Conservation (phyloP, 2,329 filamentous ascomycete species). For the Rhynchosporium secalis region DNA sequence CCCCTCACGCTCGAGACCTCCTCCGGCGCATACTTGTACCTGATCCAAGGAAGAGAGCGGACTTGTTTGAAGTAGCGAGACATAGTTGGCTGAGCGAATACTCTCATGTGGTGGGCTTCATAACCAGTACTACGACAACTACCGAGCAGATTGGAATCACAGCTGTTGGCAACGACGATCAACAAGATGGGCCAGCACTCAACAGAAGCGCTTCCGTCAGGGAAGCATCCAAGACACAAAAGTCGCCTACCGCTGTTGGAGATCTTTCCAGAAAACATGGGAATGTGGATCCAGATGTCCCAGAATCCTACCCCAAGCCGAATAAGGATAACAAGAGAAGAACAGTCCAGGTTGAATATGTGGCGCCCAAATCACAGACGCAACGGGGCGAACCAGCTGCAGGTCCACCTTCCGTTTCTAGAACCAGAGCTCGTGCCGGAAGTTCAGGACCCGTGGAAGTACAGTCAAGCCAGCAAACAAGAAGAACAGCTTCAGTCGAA, state of each 20-base stretch:
- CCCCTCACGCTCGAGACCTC: slow-evolving; percentile 90
- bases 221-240: slow-evolving; percentile 73
- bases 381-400: slow-evolving; percentile 56
- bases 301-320: slow-evolving; percentile 63
- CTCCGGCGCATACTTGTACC: slow-evolving; percentile 91
- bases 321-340: slow-evolving; percentile 83
- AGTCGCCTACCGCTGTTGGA: slow-evolving; percentile 52
- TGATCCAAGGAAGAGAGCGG: slow-evolving; percentile 89
- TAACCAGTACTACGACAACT: slow-evolving; percentile 91
- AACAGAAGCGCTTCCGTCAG: slow-evolving; percentile 90
- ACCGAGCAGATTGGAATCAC: slow-evolving; percentile 82
- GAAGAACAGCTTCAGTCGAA: slow-evolving; percentile 47
- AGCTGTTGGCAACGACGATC: slow-evolving; percentile 61
- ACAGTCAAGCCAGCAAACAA: slow-evolving; percentile 31
- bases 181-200: slow-evolving; percentile 59
- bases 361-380: slow-evolving; percentile 85
- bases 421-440: slow-evolving; percentile 55
- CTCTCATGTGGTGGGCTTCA: slow-evolving; percentile 93
- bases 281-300: slow-evolving; percentile 67
- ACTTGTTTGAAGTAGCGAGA: slow-evolving; percentile 93
- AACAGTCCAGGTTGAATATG: slow-evolving; percentile 97
- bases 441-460: slow-evolving; percentile 54
- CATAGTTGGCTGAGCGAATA: slow-evolving; percentile 99
- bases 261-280: slow-evolving; percentile 73
- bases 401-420: slow-evolving; percentile 40